phyloP scores from a whole-genome alignment of 768 basidiomycete species.

The Lactarius akahatsu region DNA sequence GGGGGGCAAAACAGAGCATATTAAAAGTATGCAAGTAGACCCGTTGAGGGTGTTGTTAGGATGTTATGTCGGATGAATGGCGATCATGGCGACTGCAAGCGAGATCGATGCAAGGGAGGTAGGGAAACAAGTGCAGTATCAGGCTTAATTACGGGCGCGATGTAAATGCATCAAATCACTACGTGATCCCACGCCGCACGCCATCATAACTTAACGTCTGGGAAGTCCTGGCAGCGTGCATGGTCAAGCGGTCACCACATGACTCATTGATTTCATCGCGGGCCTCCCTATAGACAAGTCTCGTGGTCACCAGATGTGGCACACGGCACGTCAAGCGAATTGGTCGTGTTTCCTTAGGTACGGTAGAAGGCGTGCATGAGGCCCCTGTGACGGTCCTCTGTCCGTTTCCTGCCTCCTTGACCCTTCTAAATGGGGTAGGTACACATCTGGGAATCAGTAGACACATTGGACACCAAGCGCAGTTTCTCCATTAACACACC shows the following conservation, averaged over 20 bases:
- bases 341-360: conserved; percentile 3
- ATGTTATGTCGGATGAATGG: conserved; percentile 6
- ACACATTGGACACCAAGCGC: conserved; percentile 37
- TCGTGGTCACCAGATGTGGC: not conserved
- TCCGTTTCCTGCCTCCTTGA: not conserved
- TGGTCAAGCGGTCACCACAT: conserved; percentile 21
- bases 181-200: conserved; percentile 8
- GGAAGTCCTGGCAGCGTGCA: not conserved
- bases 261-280: conserved; percentile 1
- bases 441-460: not conserved
- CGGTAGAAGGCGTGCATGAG: not conserved
- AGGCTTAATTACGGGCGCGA: not conserved
- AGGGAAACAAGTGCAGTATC: not conserved
- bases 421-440: not conserved
- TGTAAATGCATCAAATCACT: not conserved
- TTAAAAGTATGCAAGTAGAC: conserved; percentile 4
- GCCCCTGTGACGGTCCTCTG: not conserved
- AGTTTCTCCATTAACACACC: conserved; percentile 52
- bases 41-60: not conserved
- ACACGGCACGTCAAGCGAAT: conserved; percentile 8
- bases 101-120: conserved; percentile 1
- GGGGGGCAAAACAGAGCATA: not conserved
- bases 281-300: not conserved
- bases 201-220: conserved; percentile 10
- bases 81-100: conserved; percentile 12